These are phyloP conservation scores for Daldinia loculata DNA, from an alignment of 495 filamentous ascomycete genomes.

Conservation along the genomic window DNA sequence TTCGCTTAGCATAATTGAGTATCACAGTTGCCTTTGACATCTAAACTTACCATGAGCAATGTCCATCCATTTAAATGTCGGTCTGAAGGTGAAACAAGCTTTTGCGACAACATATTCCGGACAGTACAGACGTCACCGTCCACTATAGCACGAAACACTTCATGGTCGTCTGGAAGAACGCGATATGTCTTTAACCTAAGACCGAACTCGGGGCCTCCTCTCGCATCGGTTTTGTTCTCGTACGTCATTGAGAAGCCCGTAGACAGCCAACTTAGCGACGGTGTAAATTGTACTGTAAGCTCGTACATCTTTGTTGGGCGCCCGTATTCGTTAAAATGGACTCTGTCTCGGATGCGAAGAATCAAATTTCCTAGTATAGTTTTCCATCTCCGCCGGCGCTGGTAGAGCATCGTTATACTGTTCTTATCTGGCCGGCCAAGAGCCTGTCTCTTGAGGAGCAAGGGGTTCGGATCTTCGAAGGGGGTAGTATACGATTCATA, in stretches of 20 bases:
- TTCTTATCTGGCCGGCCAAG: neutral
- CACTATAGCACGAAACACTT: neutral
- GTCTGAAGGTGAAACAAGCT: slow-evolving; percentile 13
- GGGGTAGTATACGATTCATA: neutral
- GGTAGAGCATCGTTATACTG: neutral
- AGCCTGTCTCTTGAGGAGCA: neutral
- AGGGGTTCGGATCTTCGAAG: neutral
- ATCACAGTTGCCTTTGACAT: neutral
- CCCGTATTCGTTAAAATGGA: slow-evolving; percentile 3
- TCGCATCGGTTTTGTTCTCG: slow-evolving; percentile 8
- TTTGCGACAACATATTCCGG: slow-evolving; percentile 11
- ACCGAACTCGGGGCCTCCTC: slow-evolving; percentile 14
- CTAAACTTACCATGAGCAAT: slow-evolving; percentile 15
- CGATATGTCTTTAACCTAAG: slow-evolving; percentile 7
- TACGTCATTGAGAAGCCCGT: slow-evolving; percentile 19
- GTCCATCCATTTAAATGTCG: neutral
- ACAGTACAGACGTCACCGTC: neutral
- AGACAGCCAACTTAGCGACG: slow-evolving; percentile 27
- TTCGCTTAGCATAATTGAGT: neutral
- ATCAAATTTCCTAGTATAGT: neutral
- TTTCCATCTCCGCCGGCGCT: neutral
- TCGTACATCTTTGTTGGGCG: slow-evolving; percentile 2
- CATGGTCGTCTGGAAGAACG: slow-evolving; percentile 4
- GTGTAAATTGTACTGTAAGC: slow-evolving; percentile 12
- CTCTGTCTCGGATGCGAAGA: neutral